Conservation (phyloP, 768 basidiomycete species). For the Lentinula detonsa region DNA sequence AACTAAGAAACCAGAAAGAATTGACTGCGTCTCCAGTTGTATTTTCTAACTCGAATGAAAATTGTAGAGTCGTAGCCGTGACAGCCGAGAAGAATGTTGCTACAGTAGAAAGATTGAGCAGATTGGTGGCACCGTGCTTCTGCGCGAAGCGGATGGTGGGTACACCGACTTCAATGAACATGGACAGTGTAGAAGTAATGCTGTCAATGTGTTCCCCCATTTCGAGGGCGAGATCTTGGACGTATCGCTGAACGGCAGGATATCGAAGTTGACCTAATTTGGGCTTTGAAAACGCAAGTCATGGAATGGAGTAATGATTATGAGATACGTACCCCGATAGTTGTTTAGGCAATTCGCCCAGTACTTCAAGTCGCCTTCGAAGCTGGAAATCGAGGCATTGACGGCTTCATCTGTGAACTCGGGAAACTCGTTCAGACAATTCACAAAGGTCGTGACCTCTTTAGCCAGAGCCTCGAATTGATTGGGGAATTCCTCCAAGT, state of each 20-base stretch:
- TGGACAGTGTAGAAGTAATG: slow-evolving; percentile 59
- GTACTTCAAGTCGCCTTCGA: slow-evolving; percentile 73
- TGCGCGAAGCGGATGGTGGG: slow-evolving; percentile 74
- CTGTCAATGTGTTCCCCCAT: slow-evolving; percentile 71
- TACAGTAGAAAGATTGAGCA: slow-evolving; percentile 70
- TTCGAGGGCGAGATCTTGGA: slow-evolving; percentile 69
- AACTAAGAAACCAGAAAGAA: slow-evolving; percentile 66
- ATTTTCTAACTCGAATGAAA: slow-evolving; percentile 42
- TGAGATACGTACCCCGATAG: slow-evolving; percentile 44
- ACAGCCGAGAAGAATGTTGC: slow-evolving; percentile 39
- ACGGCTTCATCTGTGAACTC: slow-evolving; percentile 71
- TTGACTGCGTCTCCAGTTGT: slow-evolving; percentile 51
- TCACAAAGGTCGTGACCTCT: slow-evolving; percentile 64
- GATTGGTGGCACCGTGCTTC: slow-evolving; percentile 62
- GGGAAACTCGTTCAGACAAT: slow-evolving; percentile 72
- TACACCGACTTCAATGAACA: slow-evolving; percentile 79
- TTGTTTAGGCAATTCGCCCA: slow-evolving; percentile 69
- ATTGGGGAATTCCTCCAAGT: slow-evolving; percentile 60
- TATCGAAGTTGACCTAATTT: slow-evolving; percentile 60
- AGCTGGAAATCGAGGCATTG: slow-evolving; percentile 59
- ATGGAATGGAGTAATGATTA: neutral
- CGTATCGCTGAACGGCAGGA: slow-evolving; percentile 66
- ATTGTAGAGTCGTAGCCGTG: slow-evolving; percentile 55
- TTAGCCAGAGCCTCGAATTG: slow-evolving; percentile 57
- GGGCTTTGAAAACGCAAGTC: neutral